Evolutionary conservation across 2,329 filamentous ascomycete genomes (phyloP).

Genomic region (Endoconidiophora polonica): DNA sequence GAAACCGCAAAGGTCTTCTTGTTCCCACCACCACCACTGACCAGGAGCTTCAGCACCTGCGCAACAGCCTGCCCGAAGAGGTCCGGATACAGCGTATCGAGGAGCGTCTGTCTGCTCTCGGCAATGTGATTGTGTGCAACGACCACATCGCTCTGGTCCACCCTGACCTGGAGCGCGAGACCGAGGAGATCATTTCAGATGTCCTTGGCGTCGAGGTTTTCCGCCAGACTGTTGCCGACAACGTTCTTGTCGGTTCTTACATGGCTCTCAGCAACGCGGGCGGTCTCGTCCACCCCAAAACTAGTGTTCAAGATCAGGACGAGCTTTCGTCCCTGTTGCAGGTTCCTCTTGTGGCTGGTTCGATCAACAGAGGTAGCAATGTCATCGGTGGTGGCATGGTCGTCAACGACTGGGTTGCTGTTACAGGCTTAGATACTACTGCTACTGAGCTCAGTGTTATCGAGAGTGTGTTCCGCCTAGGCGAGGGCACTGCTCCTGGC

Average conservation of each 20-base stretch:
- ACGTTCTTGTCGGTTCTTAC: slow-evolving; percentile 90
- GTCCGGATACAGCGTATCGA: slow-evolving; percentile 96
- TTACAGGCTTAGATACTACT: slow-evolving; percentile 82
- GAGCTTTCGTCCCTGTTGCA: slow-evolving; percentile 86
- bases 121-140: slow-evolving; percentile 92
- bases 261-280: slow-evolving; percentile 94
- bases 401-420: slow-evolving; percentile 89
- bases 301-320: slow-evolving; percentile 92
- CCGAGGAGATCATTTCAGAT: slow-evolving; percentile 95
- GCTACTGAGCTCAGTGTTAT: slow-evolving; percentile 92
- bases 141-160: slow-evolving; percentile 95
- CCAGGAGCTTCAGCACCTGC: slow-evolving; percentile 92
- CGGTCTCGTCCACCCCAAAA: slow-evolving; percentile 94
- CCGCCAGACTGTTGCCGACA: slow-evolving; percentile 88
- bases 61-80: slow-evolving; percentile 79
- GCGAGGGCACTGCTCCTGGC: slow-evolving; percentile 65
- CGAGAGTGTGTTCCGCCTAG: slow-evolving; percentile 87
- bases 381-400: slow-evolving; percentile 97
- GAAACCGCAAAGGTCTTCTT: slow-evolving; percentile 90
- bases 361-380: slow-evolving; percentile 79
- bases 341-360: slow-evolving; percentile 87
- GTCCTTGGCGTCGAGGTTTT: slow-evolving; percentile 81
- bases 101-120: slow-evolving; percentile 85
- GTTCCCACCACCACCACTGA: slow-evolving; percentile 93
- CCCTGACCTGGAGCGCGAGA: slow-evolving; percentile 91